These are phyloP conservation scores for Nakazawaea holstii DNA, from an alignment of 805 yeast species.

Conservation along the genomic window DNA sequence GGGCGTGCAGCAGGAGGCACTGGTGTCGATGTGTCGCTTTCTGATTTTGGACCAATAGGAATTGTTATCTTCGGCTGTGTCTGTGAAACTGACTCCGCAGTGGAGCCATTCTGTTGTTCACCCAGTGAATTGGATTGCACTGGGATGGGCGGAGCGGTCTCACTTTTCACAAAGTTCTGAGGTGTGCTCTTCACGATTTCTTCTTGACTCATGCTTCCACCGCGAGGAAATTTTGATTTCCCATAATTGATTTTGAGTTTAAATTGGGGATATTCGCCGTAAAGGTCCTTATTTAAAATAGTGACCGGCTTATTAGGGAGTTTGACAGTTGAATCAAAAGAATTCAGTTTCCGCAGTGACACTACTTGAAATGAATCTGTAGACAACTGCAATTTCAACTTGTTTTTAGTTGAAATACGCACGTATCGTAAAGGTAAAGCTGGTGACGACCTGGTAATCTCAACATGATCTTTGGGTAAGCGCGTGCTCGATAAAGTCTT, in stretches of 20 bases:
- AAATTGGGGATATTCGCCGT: neutral
- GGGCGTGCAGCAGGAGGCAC: neutral
- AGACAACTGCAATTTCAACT: conserved; percentile 19
- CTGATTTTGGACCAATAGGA: neutral
- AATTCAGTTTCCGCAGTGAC: too few species aligned
- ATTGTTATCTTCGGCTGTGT: too few species aligned
- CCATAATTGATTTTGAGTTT: neutral
- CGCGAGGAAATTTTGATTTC: neutral
- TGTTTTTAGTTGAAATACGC: conserved; percentile 22
- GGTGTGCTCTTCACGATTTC: neutral
- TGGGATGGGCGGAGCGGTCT: too few species aligned
- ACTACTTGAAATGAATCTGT: conserved; percentile 19
- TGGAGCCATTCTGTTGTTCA: too few species aligned
- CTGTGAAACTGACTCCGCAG: too few species aligned
- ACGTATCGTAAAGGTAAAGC: conserved; percentile 30
- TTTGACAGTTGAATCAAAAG: neutral
- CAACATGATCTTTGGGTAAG: conserved; percentile 3
- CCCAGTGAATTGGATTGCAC: too few species aligned
- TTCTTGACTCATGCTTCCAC: too few species aligned
- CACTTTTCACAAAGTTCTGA: too few species aligned
- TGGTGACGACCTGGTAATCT: conserved; percentile 16
- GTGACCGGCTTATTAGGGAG: neutral
- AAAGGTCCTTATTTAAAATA: neutral
- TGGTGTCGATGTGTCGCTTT: too few species aligned
- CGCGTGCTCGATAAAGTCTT: neutral